phyloP scores from a whole-genome alignment of 768 basidiomycete species.

The Rhizopogon vulgaris region DNA sequence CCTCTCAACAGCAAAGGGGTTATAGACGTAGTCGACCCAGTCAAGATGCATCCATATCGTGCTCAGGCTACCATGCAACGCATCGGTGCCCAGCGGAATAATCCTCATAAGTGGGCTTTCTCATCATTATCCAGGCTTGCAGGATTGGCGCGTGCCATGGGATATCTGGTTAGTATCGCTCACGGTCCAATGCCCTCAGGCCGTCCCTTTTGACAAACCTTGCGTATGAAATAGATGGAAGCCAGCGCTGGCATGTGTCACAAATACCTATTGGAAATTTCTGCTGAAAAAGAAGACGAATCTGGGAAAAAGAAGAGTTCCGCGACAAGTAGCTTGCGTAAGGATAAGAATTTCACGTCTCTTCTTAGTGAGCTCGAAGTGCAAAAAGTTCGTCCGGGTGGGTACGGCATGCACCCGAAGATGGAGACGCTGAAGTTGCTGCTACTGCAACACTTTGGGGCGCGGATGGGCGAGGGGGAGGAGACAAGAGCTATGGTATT shows the following conservation, averaged over 20 bases:
- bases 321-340: slow-evolving; percentile 36
- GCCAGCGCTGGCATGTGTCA: slow-evolving; percentile 79
- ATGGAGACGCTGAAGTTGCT: slow-evolving; percentile 77
- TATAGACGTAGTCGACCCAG: slow-evolving; percentile 49
- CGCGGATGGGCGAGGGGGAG: slow-evolving; percentile 32
- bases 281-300: slow-evolving; percentile 31
- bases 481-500: slow-evolving; percentile 89
- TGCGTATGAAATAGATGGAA: slow-evolving; percentile 52
- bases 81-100: slow-evolving; percentile 30
- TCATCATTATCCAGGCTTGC: slow-evolving; percentile 46
- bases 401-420: slow-evolving; percentile 79
- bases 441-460: slow-evolving; percentile 70
- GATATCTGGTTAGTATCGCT: slow-evolving; percentile 62
- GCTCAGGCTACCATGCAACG: slow-evolving; percentile 39
- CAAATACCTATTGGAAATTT: slow-evolving; percentile 48
- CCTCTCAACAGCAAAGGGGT: slow-evolving; percentile 32
- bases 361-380: slow-evolving; percentile 62
- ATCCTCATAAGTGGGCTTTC: slow-evolving; percentile 41
- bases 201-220: not conserved
- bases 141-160: slow-evolving; percentile 74
- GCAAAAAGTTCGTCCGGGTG: slow-evolving; percentile 38
- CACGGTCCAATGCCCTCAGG: not conserved
- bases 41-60: slow-evolving; percentile 60
- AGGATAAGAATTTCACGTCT: slow-evolving; percentile 55
- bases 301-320: slow-evolving; percentile 32